phyloP scores from a whole-genome alignment of 441 rosid species.

The Populus hybrid region DNA sequence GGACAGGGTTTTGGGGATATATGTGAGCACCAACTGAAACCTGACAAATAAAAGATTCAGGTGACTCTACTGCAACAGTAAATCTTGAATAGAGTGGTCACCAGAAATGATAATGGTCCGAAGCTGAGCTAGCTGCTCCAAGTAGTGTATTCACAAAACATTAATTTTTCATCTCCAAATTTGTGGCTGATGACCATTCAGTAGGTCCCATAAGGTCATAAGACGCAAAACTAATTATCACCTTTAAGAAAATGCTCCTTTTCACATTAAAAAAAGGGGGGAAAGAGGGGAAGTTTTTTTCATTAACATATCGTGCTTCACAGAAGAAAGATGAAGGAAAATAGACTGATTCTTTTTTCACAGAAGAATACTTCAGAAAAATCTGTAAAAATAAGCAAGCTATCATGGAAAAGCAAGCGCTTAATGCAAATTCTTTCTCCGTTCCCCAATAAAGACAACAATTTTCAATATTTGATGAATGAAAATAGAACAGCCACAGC shows the following conservation, averaged over 20 bases:
- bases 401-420: neutral
- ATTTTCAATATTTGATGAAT: neutral
- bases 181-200: too few species aligned
- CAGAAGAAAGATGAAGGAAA: too few species aligned
- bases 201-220: too few species aligned
- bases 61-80: constrained; percentile 4
- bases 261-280: too few species aligned
- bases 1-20: constrained; percentile 67
- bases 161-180: too few species aligned
- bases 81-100: neutral
- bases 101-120: neutral
- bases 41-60: constrained; percentile 40
- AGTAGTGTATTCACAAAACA: too few species aligned
- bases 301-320: too few species aligned
- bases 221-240: too few species aligned
- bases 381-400: neutral
- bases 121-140: too few species aligned
- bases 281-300: too few species aligned
- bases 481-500: neutral
- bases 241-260: too few species aligned
- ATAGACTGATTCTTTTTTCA: neutral
- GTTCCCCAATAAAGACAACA: neutral
- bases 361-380: neutral
- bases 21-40: constrained; percentile 85
- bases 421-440: neutral